Evolutionary conservation across 306 rosid species (phyloP), one percentile per base, ranked within the genome.

Genomic region (Ormosia semicastrata): DNA sequence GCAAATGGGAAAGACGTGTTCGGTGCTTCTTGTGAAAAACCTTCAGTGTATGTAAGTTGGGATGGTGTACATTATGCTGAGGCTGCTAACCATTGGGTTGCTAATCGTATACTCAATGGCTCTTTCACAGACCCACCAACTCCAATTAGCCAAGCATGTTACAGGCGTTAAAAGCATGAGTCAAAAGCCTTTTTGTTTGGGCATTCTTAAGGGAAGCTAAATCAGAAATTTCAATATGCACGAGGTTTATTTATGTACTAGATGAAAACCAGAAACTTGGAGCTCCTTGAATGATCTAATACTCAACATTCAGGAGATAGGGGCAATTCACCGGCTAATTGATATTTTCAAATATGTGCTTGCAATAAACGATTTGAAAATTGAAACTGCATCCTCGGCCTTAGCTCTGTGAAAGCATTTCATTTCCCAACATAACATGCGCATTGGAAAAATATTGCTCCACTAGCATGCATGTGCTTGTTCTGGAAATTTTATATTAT

Each of bases 51-150:
- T 74, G 79, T 95, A 53, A 93, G 94, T 72, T 93, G 98, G 97
- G 98, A 95, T 79, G 94, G 99, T n/a, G 89, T 95, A 34, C 98
- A 95, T 84, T 95, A 91, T 62, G 87, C 99, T 66, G 88, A 93
- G 73, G 98, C 97, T 30, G 97, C 98, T 13, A 93, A 85, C 83
- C 94, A 83, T 53, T 93, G 94, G 94, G 89, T 89, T 81, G 95
- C 95, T 5, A 52, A 85, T 68, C 98, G 71, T 40, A 82, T 88
- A 72, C 94, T 90, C 78, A 90, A 83, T 29, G 98, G 97, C 52
- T 63, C 95, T 13, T 54, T 85, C 18, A 86, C 93, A 0, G 90
- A 77, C 73, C 97, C 98, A 13, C 88, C 95, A 34, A 65, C 86
- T 83, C 94, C 90, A 17, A 87, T 95, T 62, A 73, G 89, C 17